Evolutionary conservation across 345 rosid species (phyloP).

Genomic region (Abelmoschus esculentus): DNA sequence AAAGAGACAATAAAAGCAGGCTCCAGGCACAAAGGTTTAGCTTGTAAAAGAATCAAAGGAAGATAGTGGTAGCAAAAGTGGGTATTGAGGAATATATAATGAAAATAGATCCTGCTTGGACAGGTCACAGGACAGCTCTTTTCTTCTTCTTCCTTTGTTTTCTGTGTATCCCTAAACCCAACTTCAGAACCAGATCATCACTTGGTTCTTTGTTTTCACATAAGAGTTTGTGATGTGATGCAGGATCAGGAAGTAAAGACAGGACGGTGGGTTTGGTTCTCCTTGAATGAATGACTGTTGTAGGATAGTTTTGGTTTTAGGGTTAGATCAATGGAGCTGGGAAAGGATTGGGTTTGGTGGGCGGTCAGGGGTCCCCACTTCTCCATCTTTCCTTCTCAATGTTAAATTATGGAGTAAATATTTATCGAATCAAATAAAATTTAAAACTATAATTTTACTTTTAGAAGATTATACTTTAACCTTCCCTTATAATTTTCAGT

Average conservation of each 20-base stretch:
- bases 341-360: conserved; percentile 30
- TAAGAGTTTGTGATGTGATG: conserved; percentile 14
- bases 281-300: background rate
- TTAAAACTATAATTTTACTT: too few species aligned
- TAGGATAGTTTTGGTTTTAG: conserved; percentile 7
- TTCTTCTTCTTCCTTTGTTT: conserved; percentile 6
- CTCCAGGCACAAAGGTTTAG: background rate
- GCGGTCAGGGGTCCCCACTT: conserved; percentile 58
- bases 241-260: conserved; percentile 15
- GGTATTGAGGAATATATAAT: background rate
- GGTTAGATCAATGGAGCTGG: background rate
- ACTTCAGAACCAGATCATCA: conserved; percentile 13
- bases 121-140: background rate
- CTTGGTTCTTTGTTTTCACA: too few species aligned
- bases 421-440: too few species aligned
- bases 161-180: background rate
- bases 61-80: conserved; percentile 14
- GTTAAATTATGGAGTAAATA: too few species aligned
- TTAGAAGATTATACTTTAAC: too few species aligned
- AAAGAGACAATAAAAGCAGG: background rate
- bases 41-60: conserved; percentile 6
- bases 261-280: background rate
- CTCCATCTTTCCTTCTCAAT: too few species aligned
- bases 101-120: background rate
- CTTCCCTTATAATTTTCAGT: too few species aligned